Evolutionary conservation across 306 rosid genomes (phyloP).

Genomic region (Vicia villosa): DNA sequence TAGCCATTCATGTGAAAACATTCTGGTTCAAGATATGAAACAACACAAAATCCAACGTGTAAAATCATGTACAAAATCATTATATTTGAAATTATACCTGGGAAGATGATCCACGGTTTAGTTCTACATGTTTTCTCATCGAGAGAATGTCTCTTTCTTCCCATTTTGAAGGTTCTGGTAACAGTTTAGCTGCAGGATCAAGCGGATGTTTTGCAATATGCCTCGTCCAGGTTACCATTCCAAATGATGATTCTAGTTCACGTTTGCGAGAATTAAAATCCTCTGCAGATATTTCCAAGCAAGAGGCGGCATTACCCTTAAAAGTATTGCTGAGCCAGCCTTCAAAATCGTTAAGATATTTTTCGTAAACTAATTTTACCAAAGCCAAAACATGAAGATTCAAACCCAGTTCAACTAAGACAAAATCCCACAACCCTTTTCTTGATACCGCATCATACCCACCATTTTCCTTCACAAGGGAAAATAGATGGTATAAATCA

Average conservation of each 20-base stretch:
- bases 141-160: conserved; percentile 56
- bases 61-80: conserved; percentile 11
- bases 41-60: conserved; percentile 2
- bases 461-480: conserved; percentile 64
- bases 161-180: conserved; percentile 67
- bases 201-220: conserved; percentile 53
- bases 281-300: conserved; percentile 38
- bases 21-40: conserved; percentile 20
- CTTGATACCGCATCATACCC: conserved; percentile 62
- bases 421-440: conserved; percentile 64
- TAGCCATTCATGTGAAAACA: conserved; percentile 12
- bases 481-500: conserved; percentile 67
- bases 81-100: conserved; percentile 58
- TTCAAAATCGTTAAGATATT: conserved; percentile 67
- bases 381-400: conserved; percentile 43
- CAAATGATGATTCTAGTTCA: conserved; percentile 58
- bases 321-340: conserved; percentile 55
- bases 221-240: conserved; percentile 73
- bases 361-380: conserved; percentile 60
- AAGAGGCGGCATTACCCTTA: conserved; percentile 28
- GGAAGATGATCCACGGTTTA: conserved; percentile 47
- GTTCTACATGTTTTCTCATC: conserved; percentile 40
- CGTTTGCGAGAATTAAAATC: conserved; percentile 50
- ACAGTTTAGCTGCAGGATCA: conserved; percentile 48
- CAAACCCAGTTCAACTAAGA: conserved; percentile 55